These are phyloP conservation scores for Xylariaceae sp. DNA, from an alignment of 2,329 filamentous ascomycete genomes.

Conservation along the genomic window DNA sequence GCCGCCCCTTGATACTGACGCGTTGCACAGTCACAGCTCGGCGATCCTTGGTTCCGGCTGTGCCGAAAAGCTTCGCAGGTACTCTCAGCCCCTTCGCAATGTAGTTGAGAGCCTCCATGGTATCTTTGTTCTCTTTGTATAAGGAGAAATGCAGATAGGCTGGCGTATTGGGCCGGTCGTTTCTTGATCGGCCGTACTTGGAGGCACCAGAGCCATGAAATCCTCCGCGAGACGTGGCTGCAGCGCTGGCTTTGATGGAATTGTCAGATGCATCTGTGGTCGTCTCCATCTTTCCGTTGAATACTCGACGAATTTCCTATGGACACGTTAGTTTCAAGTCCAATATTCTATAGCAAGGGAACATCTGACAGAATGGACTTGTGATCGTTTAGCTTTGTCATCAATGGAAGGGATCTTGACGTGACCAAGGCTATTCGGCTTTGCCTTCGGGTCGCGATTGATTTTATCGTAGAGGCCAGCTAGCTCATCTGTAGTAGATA, in stretches of 20 bases:
- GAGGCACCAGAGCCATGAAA: no score
- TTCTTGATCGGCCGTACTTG: constrained; percentile 15
- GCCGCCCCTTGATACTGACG: constrained; percentile 54
- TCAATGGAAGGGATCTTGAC: constrained; percentile 20
- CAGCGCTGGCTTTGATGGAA: constrained; percentile 54
- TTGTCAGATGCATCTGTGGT: constrained; percentile 46
- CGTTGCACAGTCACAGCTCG: constrained; percentile 80
- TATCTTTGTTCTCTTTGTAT: constrained; percentile 96
- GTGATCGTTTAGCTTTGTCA: constrained; percentile 20
- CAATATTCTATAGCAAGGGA: neutral
- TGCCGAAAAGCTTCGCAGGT: constrained; percentile 65
- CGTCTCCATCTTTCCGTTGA: constrained; percentile 71
- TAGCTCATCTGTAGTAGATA: constrained; percentile 16
- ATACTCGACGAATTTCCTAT: constrained; percentile 65
- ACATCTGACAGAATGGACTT: constrained; percentile 39
- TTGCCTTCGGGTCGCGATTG: constrained; percentile 11
- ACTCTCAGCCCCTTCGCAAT: constrained; percentile 67
- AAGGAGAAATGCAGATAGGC: constrained; percentile 85
- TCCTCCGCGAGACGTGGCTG: no score
- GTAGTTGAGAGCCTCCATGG: constrained; percentile 80
- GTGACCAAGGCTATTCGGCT: constrained; percentile 10
- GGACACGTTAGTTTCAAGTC: constrained; percentile 12
- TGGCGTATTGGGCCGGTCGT: constrained; percentile 32
- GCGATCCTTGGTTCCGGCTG: constrained; percentile 84
- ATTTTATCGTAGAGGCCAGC: constrained; percentile 17